phyloP scores from a whole-genome alignment of 306 rosid genomes.

The Lathyrus oleraceus region DNA sequence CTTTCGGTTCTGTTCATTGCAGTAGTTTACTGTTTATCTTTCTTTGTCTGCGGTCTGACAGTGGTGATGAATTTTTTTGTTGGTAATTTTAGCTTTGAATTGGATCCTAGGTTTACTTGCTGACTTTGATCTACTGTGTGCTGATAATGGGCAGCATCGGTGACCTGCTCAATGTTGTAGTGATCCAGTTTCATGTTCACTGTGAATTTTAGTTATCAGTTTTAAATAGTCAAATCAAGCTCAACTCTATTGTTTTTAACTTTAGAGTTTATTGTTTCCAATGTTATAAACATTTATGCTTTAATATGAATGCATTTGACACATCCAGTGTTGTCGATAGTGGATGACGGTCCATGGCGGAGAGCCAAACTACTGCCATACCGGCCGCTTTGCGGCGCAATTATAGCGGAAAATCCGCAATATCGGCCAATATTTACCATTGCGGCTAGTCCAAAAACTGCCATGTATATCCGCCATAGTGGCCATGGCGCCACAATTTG shows the following conservation, averaged over 20 bases:
- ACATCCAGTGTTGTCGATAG: neutral
- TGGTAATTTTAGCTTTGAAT: conserved; percentile 1
- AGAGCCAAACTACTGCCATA: too few species aligned
- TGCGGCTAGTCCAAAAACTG: too few species aligned
- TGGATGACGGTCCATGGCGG: too few species aligned
- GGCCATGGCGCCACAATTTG: too few species aligned
- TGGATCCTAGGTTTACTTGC: neutral
- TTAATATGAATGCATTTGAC: neutral
- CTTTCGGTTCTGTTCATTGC: too few species aligned
- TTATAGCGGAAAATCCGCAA: too few species aligned
- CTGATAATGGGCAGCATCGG: too few species aligned
- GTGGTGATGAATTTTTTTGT: neutral
- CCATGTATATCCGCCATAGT: too few species aligned
- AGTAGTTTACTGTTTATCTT: too few species aligned
- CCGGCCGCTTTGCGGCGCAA: too few species aligned
- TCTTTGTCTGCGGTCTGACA: neutral
- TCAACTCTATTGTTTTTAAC: neutral
- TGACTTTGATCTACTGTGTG: neutral
- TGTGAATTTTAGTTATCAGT: neutral
- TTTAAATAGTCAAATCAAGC: conserved; percentile 23
- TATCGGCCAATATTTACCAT: too few species aligned
- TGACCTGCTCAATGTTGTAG: neutral
- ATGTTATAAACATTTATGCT: too few species aligned
- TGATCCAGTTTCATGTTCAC: conserved; percentile 4
- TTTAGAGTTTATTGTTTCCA: neutral